Evolutionary conservation across 192 early-diverging fungal species (phyloP).

Genomic region (Coemansia sp.): DNA sequence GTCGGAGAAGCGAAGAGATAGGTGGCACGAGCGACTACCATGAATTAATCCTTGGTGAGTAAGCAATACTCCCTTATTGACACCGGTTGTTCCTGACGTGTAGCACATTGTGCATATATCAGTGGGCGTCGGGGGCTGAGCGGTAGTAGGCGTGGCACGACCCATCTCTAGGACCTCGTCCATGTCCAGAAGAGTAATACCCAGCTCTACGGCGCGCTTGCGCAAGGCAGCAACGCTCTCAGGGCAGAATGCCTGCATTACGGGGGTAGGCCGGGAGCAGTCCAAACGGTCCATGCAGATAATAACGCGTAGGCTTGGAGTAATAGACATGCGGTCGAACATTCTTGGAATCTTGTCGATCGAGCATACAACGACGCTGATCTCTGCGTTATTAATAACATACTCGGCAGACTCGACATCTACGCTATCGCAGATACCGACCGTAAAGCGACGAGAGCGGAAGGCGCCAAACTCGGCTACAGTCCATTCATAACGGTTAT

Average conservation of each 20-base stretch:
- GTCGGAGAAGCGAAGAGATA: neutral
- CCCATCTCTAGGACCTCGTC: conserved; percentile 63
- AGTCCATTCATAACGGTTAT: conserved; percentile 73
- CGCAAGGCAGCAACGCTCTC: conserved; percentile 37
- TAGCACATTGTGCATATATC: conserved; percentile 71
- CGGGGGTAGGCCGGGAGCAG: conserved; percentile 20
- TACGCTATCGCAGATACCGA: conserved; percentile 79
- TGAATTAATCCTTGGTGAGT: conserved; percentile 59
- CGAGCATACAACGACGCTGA: conserved; percentile 64
- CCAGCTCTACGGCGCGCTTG: conserved; percentile 63
- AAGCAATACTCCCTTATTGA: conserved; percentile 65
- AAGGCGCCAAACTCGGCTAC: conserved; percentile 65
- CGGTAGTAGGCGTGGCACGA: conserved; percentile 49
- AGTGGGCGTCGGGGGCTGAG: conserved; percentile 58
- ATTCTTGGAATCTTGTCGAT: conserved; percentile 70
- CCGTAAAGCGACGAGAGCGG: conserved; percentile 61
- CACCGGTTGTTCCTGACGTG: conserved; percentile 81
- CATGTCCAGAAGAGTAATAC: conserved; percentile 61
- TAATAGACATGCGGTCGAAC: conserved; percentile 58
- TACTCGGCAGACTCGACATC: conserved; percentile 72
- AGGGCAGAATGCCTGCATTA: conserved; percentile 27
- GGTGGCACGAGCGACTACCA: neutral
- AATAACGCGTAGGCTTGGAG: conserved; percentile 69
- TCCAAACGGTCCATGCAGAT: conserved; percentile 74
- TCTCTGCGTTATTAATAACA: conserved; percentile 77